A percentile compares a stretch with the other conserved stretches of the same genome.
phyloP scores from a whole-genome alignment of 73 alveolate genomes.

The Tetrahymena thermophila region DNA sequence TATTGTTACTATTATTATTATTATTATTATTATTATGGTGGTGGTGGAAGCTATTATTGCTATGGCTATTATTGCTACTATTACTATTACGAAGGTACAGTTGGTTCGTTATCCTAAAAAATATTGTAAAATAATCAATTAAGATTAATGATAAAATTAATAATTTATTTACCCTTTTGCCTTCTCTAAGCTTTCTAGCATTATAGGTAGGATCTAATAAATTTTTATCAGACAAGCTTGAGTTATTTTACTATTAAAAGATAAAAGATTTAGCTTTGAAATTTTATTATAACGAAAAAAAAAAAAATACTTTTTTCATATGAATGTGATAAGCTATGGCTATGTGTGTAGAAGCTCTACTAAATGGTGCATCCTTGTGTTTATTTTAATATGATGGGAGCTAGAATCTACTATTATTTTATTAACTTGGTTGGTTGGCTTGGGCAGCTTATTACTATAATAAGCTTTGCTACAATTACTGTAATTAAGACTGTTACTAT shows the following conservation, averaged over 20 bases:
- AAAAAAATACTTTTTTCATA: not conserved
- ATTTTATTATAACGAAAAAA: not conserved
- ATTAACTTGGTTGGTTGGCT: not conserved
- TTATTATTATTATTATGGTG: not conserved
- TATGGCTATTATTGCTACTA: not conserved
- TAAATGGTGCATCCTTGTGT: not conserved
- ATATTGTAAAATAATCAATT: not conserved
- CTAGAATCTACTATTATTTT: not conserved
- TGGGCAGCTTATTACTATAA: not conserved
- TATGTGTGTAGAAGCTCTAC: not conserved
- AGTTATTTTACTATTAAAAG: not conserved
- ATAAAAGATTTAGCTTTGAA: not conserved
- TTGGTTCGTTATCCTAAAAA: not conserved
- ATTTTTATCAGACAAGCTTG: not conserved
- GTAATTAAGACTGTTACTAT: not conserved
- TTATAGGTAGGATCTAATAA: not conserved
- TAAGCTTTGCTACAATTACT: not conserved
- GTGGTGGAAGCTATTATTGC: too few species aligned
- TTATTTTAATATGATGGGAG: not conserved
- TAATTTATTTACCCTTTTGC: not conserved
- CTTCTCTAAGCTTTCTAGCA: not conserved
- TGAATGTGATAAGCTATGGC: not conserved
- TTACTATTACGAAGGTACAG: not conserved
- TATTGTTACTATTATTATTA: not conserved
- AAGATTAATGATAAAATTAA: not conserved